Base-by-base conservation (phyloP, 2,329 filamentous ascomycete genomes). In the Keithomyces neogunnii region DNA sequence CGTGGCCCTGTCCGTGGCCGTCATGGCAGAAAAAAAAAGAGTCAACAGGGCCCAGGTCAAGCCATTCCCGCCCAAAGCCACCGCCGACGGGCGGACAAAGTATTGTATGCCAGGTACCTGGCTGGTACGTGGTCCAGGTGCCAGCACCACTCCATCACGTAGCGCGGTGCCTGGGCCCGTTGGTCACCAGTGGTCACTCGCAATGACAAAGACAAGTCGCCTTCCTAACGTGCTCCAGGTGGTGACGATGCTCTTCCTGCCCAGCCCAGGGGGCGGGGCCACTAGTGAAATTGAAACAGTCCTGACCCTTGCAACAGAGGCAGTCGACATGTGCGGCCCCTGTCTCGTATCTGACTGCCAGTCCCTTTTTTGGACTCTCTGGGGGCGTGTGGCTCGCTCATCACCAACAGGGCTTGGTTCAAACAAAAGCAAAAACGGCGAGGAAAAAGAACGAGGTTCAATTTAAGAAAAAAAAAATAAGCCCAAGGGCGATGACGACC, bases 231-330 rank as follows among this genome's bases (percentile, higher is more conserved):
- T 19, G 19, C 11, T 35, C 33, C 6, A 11, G 33, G 26, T 28
- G 39, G 28, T 49, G 42, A 45, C 47, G 36, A 30, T 42, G 31
- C 46, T 39, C 31, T 39, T 35, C 47, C 29, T 33, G 50, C 35
- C 49, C 51, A 52, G 53, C 48, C 51, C 51, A 57, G 52, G 49
- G 55, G 47, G 57, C 49, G 56, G 55, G 49, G 36, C 50, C 45
- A 40, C 54, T 47, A 53, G 45, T 38, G 54, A 55, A 56, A 57
- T 59, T 57, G 57, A 57, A 59, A 59, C 56, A 57, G 54, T 39
- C 49, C 43, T 36, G 30, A 40, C 47, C 47, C 47, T 36, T 40
- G 47, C 36, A 36, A 5, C 35, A 30, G 31, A 31, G 40, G 8
- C 39, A 9, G 40, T 38, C 40, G 31, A 47, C 47, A 53, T 53